A percentile compares a stretch with the other conserved stretches of the same genome.
These are phyloP conservation scores for Rhynchospora tenuis DNA, from an alignment of 176 grass and related monocot genomes.

Conservation along the genomic window DNA sequence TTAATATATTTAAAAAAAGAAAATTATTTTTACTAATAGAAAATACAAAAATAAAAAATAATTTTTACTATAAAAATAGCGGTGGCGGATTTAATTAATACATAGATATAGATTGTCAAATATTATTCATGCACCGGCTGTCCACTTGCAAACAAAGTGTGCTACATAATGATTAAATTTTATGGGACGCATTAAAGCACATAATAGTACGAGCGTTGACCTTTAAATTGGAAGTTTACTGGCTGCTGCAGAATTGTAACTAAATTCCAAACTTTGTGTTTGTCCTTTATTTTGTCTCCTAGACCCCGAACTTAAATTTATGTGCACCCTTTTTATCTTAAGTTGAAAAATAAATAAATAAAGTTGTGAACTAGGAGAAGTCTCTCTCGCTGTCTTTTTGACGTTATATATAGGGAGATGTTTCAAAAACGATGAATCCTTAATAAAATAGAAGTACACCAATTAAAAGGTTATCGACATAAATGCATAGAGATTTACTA, in stretches of 20 bases:
- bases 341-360: not conserved
- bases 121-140: not conserved
- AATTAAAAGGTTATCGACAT: too few species aligned
- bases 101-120: too few species aligned
- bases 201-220: not conserved
- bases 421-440: too few species aligned
- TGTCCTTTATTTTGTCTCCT: not conserved
- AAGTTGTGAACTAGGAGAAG: not conserved
- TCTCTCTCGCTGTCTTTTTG: too few species aligned
- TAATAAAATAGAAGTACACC: too few species aligned
- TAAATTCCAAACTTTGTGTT: not conserved
- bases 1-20: too few species aligned
- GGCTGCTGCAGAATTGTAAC: not conserved
- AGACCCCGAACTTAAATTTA: not conserved
- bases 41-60: too few species aligned
- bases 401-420: too few species aligned
- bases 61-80: too few species aligned
- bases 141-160: not conserved
- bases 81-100: too few species aligned
- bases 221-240: slow-evolving; percentile 6
- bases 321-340: not conserved
- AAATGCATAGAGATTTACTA: too few species aligned
- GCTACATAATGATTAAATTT: slow-evolving; percentile 4
- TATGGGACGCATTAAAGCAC: not conserved
- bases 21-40: too few species aligned